Base-by-base conservation (phyloP, 331 rosid species). In the Pyracantha coccinea region DNA sequence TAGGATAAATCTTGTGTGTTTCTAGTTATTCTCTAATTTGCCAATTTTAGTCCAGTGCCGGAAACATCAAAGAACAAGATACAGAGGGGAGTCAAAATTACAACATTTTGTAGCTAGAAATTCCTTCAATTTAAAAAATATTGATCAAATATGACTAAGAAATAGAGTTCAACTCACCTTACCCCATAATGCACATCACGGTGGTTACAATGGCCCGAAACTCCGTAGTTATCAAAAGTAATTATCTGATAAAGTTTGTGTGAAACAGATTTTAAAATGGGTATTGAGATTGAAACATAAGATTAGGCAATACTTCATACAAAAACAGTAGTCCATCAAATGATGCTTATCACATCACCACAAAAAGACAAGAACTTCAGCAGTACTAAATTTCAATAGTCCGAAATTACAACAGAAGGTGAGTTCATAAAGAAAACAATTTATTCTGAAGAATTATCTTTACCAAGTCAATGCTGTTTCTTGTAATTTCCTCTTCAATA, bases 151-250 rank as follows among this genome's bases (percentile, higher is more conserved):
- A 53, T n/a, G 19, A 69, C 1, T 14, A 27, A 58, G 60, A 69
- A 50, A 47, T 6, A 44, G 27, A 69, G 69, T 38, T 72, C 35
- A 85, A 73, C 92, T 84, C 82, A 90, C 98, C 88, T 23, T 35
- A 88, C 89, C 62, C 96, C 97, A 80, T 76, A 73, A 79, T 91
- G 89, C 79, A 91, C 93, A 47, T 90, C 99, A 70, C 88, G 32
- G 69, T 94, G 99, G 82, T 94, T 91, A 80, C 97, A 88, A 83
- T 94, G 99, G 72, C 99, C 99, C 0, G 99, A 94, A 71, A 94
- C 89, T 76, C 97, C 99, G 60, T 92, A 67, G 28, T 73, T 79
- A 79, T 91, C 97, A 45, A 94, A 94, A 64, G 97, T 90, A 86
- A 94, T 85, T 72, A 94, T 86, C 97, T 94, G 90, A 54, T 32